Evolutionary conservation across 2,329 filamentous ascomycete genomes (phyloP).

Genomic region (Ascochyta pisi): DNA sequence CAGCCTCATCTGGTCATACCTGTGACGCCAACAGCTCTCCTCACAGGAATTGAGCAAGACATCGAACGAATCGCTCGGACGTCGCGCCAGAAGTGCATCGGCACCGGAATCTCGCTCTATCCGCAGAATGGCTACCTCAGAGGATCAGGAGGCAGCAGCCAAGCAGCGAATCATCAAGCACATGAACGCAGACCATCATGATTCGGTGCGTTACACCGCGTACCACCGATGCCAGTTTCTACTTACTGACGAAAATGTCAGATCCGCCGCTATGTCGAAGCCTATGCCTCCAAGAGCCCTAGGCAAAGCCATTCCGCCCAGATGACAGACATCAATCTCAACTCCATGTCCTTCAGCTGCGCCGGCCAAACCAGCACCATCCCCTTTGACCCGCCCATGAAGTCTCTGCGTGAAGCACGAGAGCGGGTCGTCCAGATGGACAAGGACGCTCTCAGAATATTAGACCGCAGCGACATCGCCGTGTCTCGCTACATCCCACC

Average conservation of each 20-base stretch:
- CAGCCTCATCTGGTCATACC: conserved; percentile 3
- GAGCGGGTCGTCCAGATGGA: conserved; percentile 77
- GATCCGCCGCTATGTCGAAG: conserved; percentile 76
- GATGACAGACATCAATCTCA: conserved; percentile 70
- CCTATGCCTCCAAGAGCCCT: conserved; percentile 68
- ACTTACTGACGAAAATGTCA: conserved; percentile 25
- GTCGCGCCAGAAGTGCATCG: not conserved
- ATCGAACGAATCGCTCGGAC: conserved; percentile 3
- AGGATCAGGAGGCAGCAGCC: conserved; percentile 55
- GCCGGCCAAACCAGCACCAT: conserved; percentile 60
- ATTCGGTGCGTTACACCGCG: conserved; percentile 58
- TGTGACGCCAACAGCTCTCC: conserved; percentile 16
- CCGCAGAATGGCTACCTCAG: conserved; percentile 36
- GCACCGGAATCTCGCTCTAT: not conserved
- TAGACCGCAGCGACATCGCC: conserved; percentile 66
- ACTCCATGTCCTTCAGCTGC: conserved; percentile 66
- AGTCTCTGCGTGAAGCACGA: conserved; percentile 71
- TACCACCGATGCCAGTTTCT: not conserved
- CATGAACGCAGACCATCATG: conserved; percentile 85
- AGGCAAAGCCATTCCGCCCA: conserved; percentile 63
- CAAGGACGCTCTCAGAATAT: conserved; percentile 61
- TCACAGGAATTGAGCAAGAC: conserved; percentile 1
- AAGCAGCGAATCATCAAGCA: conserved; percentile 74
- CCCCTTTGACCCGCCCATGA: conserved; percentile 73
- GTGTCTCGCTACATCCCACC: conserved; percentile 62